These are phyloP conservation scores for Alternaria viburni DNA, from an alignment of 2,329 filamentous ascomycete genomes.

Conservation along the genomic window DNA sequence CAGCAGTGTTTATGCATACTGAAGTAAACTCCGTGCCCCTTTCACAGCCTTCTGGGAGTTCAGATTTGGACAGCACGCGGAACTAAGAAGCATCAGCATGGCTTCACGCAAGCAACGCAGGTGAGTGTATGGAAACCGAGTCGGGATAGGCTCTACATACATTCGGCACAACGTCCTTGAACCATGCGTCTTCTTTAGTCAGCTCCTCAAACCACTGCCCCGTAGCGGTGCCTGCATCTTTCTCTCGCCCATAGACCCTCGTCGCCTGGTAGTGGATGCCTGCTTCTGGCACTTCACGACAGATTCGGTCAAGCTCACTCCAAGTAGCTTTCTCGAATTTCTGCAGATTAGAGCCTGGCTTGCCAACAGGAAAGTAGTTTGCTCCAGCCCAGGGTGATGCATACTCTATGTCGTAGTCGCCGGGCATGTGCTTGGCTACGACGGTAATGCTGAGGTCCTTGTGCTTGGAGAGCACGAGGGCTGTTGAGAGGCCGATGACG, in stretches of 20 bases:
- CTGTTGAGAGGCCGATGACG: constrained; percentile 70
- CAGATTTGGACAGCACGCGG: constrained; percentile 62
- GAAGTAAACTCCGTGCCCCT: constrained; percentile 79
- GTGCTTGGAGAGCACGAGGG: constrained; percentile 65
- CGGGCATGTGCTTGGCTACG: constrained; percentile 87
- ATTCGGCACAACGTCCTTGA: constrained; percentile 72
- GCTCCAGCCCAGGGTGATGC: constrained; percentile 90
- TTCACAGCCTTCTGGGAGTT: constrained; percentile 68
- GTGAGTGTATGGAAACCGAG: not conserved
- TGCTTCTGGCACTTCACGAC: constrained; percentile 72
- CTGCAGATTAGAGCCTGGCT: constrained; percentile 48
- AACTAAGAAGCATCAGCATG: constrained; percentile 55
- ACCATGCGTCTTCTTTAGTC: constrained; percentile 74
- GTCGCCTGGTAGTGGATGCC: constrained; percentile 76
- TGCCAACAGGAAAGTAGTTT: constrained; percentile 67
- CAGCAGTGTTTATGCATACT: constrained; percentile 86
- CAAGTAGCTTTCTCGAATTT: constrained; percentile 54
- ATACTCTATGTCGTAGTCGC: constrained; percentile 90
- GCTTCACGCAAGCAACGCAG: not conserved
- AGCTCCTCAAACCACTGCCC: constrained; percentile 71
- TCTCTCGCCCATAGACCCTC: constrained; percentile 67
- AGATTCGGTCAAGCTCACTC: constrained; percentile 52
- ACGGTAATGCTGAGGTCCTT: constrained; percentile 68
- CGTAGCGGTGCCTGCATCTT: constrained; percentile 63
- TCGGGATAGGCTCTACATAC: constrained; percentile 48